phyloP scores from a whole-genome alignment of 192 early-diverging fungal species.

The Nowakowskiella sp. region DNA sequence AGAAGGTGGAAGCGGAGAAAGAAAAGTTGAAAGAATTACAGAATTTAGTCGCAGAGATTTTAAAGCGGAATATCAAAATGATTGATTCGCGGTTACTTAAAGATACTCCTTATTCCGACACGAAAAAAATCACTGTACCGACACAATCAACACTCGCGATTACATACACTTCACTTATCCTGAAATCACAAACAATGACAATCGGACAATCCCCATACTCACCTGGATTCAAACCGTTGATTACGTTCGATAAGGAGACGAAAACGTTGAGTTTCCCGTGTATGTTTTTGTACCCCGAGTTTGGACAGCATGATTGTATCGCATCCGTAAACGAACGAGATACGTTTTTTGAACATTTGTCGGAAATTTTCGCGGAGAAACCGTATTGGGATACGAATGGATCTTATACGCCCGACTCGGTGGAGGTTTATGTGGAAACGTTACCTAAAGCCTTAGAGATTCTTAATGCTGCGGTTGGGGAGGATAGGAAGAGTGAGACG shows the following conservation, averaged over 20 bases:
- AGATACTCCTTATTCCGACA: too few relatives aligned
- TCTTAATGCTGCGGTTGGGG: slow-evolving; percentile 29
- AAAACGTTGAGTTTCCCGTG: slow-evolving; percentile 73
- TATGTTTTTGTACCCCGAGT: slow-evolving; percentile 91
- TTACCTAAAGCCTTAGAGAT: slow-evolving; percentile 33
- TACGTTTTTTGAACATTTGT: slow-evolving; percentile 77
- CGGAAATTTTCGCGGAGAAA: slow-evolving; percentile 62
- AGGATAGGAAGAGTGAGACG: slow-evolving; percentile 43
- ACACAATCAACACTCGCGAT: slow-evolving; percentile 14
- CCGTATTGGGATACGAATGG: slow-evolving; percentile 74
- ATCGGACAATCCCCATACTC: slow-evolving; percentile 26
- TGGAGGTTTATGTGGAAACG: slow-evolving; percentile 78
- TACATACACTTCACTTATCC: slow-evolving; percentile 38
- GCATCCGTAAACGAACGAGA: slow-evolving; percentile 72
- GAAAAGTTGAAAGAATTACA: slow-evolving; percentile 9
- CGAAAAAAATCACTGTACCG: slow-evolving; percentile 12
- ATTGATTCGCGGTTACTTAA: too few relatives aligned
- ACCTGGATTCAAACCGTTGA: slow-evolving; percentile 29
- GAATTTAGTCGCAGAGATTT: slow-evolving; percentile 27
- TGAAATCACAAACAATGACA: slow-evolving; percentile 26
- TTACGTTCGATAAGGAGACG: slow-evolving; percentile 46
- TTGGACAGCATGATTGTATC: slow-evolving; percentile 83
- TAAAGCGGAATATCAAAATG: neutral
- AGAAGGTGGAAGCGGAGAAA: neutral
- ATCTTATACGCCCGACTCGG: slow-evolving; percentile 57